Evolutionary conservation across 306 rosid genomes (phyloP), one percentile per base, ranked within the genome.

Genomic region (Sophora flavescens): DNA sequence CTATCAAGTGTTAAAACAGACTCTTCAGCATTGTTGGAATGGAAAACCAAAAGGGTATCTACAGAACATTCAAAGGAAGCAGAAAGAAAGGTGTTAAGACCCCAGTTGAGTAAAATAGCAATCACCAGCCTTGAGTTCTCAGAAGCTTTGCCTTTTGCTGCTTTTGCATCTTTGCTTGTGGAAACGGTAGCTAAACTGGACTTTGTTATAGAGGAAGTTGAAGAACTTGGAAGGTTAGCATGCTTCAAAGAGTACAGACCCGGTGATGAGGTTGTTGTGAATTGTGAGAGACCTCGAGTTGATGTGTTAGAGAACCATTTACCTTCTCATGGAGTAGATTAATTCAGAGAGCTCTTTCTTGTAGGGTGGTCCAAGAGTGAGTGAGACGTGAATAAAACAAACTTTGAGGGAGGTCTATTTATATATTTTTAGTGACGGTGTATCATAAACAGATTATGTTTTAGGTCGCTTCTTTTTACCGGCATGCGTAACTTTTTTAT

Each of bases 131-230:
- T 93, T 1, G 98, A 93, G 70, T 88, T 93, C 82, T 88, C 90
- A 10, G 98, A 93, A 51, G 97, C 97, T 35, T 89, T 91, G 66
- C 97, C 97, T 8, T 85, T 93, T 32, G 98, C 97, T 48, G 97
- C 98, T 6, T 93, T 93, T 78, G 96, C 97, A 14, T 89, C 94
- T 4, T 62, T 91, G 84, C 89, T 93, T 4, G 97, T 91, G 78
- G 98, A 93, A 80, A 88, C 87, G 0, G 97, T 87, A 62, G 98
- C 96, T 0, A 93, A 91, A 83, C 85, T 93, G 11, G 97, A 93
- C 16, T 45, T 44, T 51, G 84, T 93, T 11, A 93, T 93, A 1
- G 91, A 75, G 56, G 91, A 88, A 80, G 91, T 93, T 57, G 94
- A 93, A 32, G 93, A 84, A 56, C 57, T 93, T 41, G 98, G 96